A percentile compares a stretch with the other conserved stretches of the same genome.
Conservation (phyloP, 2,329 filamentous ascomycete species). For the Paraphaeosphaeria sporulosa region DNA sequence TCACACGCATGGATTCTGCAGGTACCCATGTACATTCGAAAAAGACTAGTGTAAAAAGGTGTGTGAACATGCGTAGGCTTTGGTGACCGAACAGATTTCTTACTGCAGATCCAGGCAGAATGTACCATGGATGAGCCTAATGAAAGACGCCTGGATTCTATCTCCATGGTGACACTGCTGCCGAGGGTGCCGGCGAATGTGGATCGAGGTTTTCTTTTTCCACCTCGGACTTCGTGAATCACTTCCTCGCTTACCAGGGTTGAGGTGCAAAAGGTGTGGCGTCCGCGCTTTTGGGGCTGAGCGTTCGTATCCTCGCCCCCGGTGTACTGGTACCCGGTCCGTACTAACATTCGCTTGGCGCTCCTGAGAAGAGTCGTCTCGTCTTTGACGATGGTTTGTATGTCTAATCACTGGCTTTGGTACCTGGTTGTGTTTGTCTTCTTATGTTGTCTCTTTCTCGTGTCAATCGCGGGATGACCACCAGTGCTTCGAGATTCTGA, state of each 20-base stretch:
- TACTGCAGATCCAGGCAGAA: background rate
- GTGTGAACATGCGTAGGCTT: background rate
- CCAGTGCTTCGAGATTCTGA: too few species aligned
- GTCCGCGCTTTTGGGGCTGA: slow-evolving; percentile 4
- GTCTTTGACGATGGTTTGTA: background rate
- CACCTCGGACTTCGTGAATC: slow-evolving; percentile 7
- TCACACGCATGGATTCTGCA: background rate
- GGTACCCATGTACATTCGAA: background rate
- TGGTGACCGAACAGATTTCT: background rate
- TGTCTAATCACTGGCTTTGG: background rate
- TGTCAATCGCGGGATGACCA: background rate
- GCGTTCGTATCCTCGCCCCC: slow-evolving; percentile 3
- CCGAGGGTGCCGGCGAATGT: background rate
- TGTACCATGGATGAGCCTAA: background rate
- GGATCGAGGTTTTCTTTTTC: background rate
- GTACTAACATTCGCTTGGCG: background rate
- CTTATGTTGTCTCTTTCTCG: background rate
- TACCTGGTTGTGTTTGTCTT: background rate
- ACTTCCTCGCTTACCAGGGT: slow-evolving; percentile 2
- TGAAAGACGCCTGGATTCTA: background rate
- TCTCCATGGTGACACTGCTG: background rate
- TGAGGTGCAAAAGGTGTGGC: background rate
- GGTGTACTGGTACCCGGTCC: slow-evolving; percentile 1
- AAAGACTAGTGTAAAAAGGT: background rate
- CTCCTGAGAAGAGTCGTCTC: background rate